Conservation (phyloP, 495 filamentous ascomycete genomes). For the Entonaema liquescens region DNA sequence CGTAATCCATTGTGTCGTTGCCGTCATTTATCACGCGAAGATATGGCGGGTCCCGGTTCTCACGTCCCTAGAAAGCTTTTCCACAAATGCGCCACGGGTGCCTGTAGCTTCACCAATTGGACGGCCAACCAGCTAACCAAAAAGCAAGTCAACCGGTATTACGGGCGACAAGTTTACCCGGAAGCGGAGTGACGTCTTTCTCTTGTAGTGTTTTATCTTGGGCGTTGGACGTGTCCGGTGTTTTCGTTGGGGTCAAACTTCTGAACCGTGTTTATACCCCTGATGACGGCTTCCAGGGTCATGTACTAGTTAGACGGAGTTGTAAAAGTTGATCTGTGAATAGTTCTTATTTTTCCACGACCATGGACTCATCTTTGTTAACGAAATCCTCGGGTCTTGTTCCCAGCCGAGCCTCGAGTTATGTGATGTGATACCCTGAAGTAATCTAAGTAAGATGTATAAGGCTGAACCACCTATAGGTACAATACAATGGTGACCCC, state of each 20-base stretch:
- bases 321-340: background rate
- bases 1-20: constrained; percentile 17
- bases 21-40: constrained; percentile 19
- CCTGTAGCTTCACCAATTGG: constrained; percentile 12
- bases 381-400: constrained; percentile 1
- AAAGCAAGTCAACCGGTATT: constrained; percentile 19
- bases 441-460: constrained; percentile 24
- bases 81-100: constrained; percentile 34
- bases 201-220: background rate
- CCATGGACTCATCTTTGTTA: constrained; percentile 7
- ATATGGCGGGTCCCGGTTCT: background rate
- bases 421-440: constrained; percentile 35
- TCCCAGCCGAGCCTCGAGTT: constrained; percentile 20
- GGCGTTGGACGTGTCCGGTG: background rate
- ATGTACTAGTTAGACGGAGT: background rate
- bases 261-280: background rate
- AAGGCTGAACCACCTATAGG: constrained; percentile 23
- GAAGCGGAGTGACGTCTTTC: background rate
- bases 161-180: constrained; percentile 13
- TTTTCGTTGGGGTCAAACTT: background rate
- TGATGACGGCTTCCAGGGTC: background rate
- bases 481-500: constrained; percentile 32
- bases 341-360: constrained; percentile 1
- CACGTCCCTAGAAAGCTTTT: constrained; percentile 7
- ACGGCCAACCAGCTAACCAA: background rate